Conservation (phyloP, 495 filamentous ascomycete species). For the Tuber calosporum region DNA sequence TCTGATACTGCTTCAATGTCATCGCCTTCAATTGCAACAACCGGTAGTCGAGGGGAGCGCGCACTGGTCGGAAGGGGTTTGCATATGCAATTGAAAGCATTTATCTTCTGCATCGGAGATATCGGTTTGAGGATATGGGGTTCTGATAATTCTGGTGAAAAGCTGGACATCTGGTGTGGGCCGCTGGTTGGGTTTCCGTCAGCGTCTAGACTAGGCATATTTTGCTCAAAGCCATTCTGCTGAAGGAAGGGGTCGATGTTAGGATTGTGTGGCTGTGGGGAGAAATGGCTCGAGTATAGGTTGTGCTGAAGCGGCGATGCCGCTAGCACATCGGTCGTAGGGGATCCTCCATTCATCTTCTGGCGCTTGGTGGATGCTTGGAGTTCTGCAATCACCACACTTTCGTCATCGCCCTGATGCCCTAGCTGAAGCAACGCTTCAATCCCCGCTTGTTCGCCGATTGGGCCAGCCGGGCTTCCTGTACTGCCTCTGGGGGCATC, state of each 20-base stretch:
- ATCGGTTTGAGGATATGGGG: constrained; percentile 21
- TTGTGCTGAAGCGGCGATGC: constrained; percentile 20
- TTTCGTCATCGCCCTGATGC: constrained; percentile 29
- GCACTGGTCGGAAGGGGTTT: constrained; percentile 33
- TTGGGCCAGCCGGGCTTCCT: constrained; percentile 13
- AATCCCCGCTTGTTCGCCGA: constrained; percentile 31
- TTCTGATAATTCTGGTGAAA: constrained; percentile 20
- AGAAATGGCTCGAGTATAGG: constrained; percentile 30
- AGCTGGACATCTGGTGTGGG: constrained; percentile 17
- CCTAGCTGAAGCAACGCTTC: constrained; percentile 41
- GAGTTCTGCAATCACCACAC: constrained; percentile 13
- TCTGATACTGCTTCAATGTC: constrained; percentile 29
- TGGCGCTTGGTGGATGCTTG: constrained; percentile 32
- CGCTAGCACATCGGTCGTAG: constrained; percentile 17
- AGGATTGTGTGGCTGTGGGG: constrained; percentile 22
- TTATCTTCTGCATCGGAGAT: constrained; percentile 33
- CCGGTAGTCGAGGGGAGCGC: constrained; percentile 54
- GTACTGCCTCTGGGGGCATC: constrained; percentile 18
- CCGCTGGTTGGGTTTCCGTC: constrained; percentile 21
- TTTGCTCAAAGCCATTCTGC: constrained; percentile 37
- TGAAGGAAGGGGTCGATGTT: constrained; percentile 40
- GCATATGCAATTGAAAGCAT: constrained; percentile 38
- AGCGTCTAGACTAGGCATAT: constrained; percentile 23
- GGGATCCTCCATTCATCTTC: constrained; percentile 28
- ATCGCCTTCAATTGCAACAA: constrained; percentile 74